Evolutionary conservation across 2,329 filamentous ascomycete species (phyloP).

Genomic region (Podosphaera aphanis): DNA sequence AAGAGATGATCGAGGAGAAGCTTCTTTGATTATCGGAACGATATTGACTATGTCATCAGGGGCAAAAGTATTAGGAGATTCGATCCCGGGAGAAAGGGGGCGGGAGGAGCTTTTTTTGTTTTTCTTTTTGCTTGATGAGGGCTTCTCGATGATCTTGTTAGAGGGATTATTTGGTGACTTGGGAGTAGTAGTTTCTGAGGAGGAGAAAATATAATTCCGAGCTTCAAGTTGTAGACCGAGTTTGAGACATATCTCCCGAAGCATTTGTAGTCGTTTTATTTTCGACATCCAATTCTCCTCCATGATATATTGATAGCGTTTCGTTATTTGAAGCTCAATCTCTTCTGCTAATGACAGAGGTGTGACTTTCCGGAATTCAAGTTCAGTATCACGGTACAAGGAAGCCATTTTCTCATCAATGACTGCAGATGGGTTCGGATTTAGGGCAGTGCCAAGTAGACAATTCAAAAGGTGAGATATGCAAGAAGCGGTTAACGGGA

Average conservation of each 20-base stretch:
- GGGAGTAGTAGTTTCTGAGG: not conserved
- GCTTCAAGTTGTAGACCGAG: conserved; percentile 71
- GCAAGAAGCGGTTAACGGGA: conserved; percentile 57
- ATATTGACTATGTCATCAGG: conserved; percentile 77
- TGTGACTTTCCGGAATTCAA: conserved; percentile 57
- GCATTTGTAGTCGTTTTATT: conserved; percentile 55
- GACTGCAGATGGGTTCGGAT: conserved; percentile 54
- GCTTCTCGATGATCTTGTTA: conserved; percentile 17
- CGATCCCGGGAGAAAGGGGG: conserved; percentile 24
- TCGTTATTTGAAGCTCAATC: conserved; percentile 46
- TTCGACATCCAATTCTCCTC: conserved; percentile 40
- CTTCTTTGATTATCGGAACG: conserved; percentile 88
- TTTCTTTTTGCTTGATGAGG: conserved; percentile 26
- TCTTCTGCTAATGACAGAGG: conserved; percentile 46
- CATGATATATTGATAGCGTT: conserved; percentile 57
- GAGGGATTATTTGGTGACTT: conserved; percentile 20
- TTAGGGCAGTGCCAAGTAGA: conserved; percentile 54
- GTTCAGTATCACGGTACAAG: conserved; percentile 62
- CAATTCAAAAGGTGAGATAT: conserved; percentile 83
- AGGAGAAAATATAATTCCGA: conserved; percentile 47
- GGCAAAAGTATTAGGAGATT: conserved; percentile 39
- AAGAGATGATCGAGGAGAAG: conserved; percentile 67
- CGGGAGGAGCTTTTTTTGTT: conserved; percentile 30
- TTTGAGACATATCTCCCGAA: conserved; percentile 74
- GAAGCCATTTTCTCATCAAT: conserved; percentile 49